Base-by-base conservation (phyloP, 345 rosid species). In the Syzygium aqueum region DNA sequence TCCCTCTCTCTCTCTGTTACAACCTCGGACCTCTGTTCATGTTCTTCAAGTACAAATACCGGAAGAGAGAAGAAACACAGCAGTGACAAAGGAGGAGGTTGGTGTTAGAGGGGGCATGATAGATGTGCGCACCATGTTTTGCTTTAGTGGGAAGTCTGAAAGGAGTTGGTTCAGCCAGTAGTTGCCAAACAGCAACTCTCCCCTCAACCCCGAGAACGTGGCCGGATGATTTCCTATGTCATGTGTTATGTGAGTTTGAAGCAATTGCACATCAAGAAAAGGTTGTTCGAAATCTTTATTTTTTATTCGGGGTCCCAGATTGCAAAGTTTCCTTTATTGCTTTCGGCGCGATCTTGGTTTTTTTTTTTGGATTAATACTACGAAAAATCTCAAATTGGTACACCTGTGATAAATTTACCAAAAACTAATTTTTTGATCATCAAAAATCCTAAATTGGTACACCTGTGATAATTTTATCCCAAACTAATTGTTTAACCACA, bases 51-150 rank as follows among this genome's bases (percentile, higher is more conserved):
- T 37, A 40, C 80, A 73, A 73, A 73, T 33, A 73, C 49, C 28
- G 43, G 77, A 28, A 22, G 53, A 30, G 40, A 40, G 77, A 82
- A 83, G 82, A n/a, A 33, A 33, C 19, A 53, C 33, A 11, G 80
- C 80, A 67, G 80, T 2, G 80, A 67, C 80, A 17, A 8, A 17
- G 43, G 91, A 91, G 92, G 91, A 91, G 92, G 77, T 84, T 77
- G 87, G 89, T 17, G 46, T 40, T 11, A 67, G 43, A 28, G 40
- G 78, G 49, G 43, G 46, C 1, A 73, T 19, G 49, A 73, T 73
- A 87, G 89, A 86, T 85, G 88, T 91, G 93, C 91, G 86, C 83
- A 51, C 87, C 94, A 92, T 89, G 91, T 92, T 89, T 51, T 85
- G 73, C 86, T 54, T 27, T 83, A 59, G 86, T 33, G 27, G 67